phyloP scores from a whole-genome alignment of 1,139 yeast species.

The Geotrichum klebahnii region DNA sequence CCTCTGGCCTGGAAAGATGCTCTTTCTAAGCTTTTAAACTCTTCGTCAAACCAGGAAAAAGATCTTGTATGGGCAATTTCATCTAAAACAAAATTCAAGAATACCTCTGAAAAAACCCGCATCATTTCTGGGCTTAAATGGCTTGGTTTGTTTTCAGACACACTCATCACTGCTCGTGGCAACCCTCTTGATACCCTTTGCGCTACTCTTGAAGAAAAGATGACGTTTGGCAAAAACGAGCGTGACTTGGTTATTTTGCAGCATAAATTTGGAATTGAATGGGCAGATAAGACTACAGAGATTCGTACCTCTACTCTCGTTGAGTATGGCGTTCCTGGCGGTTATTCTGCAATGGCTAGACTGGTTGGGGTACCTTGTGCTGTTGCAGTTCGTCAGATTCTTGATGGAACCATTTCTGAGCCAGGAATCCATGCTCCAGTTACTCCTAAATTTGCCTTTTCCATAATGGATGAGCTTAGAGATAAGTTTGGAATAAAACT shows the following conservation, averaged over 20 bases:
- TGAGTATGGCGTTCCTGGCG: conserved; percentile 88
- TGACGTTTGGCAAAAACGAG: conserved; percentile 95
- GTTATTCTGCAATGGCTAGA: conserved; percentile 98
- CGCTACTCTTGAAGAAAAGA: conserved; percentile 88
- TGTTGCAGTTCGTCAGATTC: conserved; percentile 82
- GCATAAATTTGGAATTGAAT: conserved; percentile 95
- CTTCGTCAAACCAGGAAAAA: conserved; percentile 61
- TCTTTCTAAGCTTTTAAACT: conserved; percentile 67
- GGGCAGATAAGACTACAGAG: conserved; percentile 89
- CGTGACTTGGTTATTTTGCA: conserved; percentile 92
- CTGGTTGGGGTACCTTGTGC: conserved; percentile 98
- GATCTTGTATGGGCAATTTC: conserved; percentile 75
- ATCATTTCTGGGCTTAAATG: conserved; percentile 85
- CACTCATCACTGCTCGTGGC: conserved; percentile 76
- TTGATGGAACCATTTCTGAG: conserved; percentile 71
- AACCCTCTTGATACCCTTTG: conserved; percentile 94
- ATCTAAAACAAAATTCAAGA: conserved; percentile 74
- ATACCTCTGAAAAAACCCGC: conserved; percentile 75
- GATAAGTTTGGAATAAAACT: conserved; percentile 82
- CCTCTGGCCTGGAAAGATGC: conserved; percentile 86
- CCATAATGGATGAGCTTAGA: conserved; percentile 86
- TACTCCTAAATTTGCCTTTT: conserved; percentile 81
- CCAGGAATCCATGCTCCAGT: conserved; percentile 93
- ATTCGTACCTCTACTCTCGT: conserved; percentile 92
- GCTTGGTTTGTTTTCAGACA: conserved; percentile 85